Evolutionary conservation across 768 basidiomycete genomes (phyloP).

Genomic region (Russula abietina): DNA sequence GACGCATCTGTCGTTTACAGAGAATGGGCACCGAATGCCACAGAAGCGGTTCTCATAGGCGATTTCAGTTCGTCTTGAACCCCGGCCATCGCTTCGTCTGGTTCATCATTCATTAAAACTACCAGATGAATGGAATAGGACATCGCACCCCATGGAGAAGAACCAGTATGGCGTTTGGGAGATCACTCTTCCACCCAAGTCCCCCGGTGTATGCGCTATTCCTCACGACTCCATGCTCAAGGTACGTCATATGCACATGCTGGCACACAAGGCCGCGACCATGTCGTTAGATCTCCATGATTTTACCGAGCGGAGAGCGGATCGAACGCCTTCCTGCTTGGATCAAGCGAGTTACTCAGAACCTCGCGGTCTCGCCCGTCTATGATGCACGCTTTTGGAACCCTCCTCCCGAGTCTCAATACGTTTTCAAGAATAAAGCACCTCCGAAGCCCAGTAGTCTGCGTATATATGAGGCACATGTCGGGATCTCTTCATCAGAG

Average conservation of each 20-base stretch:
- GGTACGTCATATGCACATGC: slow-evolving; percentile 32
- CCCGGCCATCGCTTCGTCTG: neutral
- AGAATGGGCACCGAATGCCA: slow-evolving; percentile 95
- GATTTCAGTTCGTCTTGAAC: slow-evolving; percentile 79
- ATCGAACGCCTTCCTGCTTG: slow-evolving; percentile 92
- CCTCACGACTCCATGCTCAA: slow-evolving; percentile 95
- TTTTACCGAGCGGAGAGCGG: slow-evolving; percentile 65
- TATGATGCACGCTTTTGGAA: slow-evolving; percentile 99
- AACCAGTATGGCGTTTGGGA: slow-evolving; percentile 88
- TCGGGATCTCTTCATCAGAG: slow-evolving; percentile 91
- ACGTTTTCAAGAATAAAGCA: slow-evolving; percentile 74
- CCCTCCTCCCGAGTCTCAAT: slow-evolving; percentile 63
- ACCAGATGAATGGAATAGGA: slow-evolving; percentile 82
- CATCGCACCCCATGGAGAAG: slow-evolving; percentile 80
- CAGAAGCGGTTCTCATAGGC: slow-evolving; percentile 78
- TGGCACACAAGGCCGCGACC: neutral
- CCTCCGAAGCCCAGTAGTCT: slow-evolving; percentile 61
- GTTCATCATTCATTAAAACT: slow-evolving; percentile 1
- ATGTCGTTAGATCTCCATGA: slow-evolving; percentile 75
- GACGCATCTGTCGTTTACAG: slow-evolving; percentile 74
- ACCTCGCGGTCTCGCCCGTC: slow-evolving; percentile 78
- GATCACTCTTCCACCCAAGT: slow-evolving; percentile 61
- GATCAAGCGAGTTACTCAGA: slow-evolving; percentile 94
- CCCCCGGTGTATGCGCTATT: slow-evolving; percentile 71
- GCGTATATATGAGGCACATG: slow-evolving; percentile 95